phyloP scores from a whole-genome alignment of 257 asterid genomes.

The Solanum virginianum region DNA sequence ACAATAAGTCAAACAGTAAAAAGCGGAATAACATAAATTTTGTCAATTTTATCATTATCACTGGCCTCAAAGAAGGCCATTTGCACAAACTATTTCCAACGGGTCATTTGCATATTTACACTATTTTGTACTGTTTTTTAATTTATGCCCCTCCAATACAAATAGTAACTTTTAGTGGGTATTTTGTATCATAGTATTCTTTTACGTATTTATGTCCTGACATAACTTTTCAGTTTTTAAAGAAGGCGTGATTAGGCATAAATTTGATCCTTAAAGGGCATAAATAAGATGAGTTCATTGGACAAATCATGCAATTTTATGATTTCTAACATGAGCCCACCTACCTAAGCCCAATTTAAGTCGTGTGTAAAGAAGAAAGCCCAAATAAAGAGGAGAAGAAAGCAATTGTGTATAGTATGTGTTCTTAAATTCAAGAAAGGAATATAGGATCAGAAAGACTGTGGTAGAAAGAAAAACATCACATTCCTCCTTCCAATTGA shows the following conservation, averaged over 20 bases:
- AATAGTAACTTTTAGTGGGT: neutral
- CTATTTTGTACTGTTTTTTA: neutral
- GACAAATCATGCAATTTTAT: no score
- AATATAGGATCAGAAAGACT: slow-evolving; percentile 16
- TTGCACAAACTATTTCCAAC: neutral
- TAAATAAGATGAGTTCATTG: no score
- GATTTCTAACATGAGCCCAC: neutral
- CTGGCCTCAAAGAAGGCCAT: neutral
- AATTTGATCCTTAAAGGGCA: no score
- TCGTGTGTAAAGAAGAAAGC: neutral
- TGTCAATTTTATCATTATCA: no score
- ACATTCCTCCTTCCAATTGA: slow-evolving; percentile 17
- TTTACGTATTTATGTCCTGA: neutral
- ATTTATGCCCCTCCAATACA: neutral
- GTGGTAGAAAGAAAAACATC: slow-evolving; percentile 25
- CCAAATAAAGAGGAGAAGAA: neutral
- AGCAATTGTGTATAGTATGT: neutral
- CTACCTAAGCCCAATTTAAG: neutral
- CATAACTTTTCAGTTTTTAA: neutral
- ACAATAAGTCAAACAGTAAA: no score
- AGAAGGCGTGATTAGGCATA: no score
- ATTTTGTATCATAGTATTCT: neutral
- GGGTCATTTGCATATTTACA: neutral
- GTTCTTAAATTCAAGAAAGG: slow-evolving; percentile 35
- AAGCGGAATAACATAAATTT: no score